phyloP scores from a whole-genome alignment of 192 early-diverging fungal species.

The Mortierella hygrophila region DNA sequence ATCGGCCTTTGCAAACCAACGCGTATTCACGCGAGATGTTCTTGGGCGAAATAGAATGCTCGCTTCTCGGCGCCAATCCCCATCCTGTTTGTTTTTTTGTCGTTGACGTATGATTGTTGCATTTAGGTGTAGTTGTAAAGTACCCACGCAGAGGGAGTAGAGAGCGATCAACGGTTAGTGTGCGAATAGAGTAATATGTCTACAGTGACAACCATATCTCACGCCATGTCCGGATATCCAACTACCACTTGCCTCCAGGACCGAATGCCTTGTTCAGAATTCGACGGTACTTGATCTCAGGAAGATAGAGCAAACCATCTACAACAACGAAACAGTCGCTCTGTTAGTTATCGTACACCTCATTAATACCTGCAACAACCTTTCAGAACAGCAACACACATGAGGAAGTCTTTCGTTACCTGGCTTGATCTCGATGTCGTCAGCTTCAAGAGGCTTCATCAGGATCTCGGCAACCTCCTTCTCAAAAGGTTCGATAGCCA shows the following conservation, averaged over 20 bases:
- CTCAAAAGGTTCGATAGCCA: slow-evolving; percentile 82
- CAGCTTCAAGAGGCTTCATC: slow-evolving; percentile 75
- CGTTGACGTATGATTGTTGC: not conserved
- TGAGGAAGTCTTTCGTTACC: slow-evolving; percentile 55
- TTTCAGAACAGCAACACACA: not conserved
- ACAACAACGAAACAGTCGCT: not conserved
- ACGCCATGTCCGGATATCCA: not conserved
- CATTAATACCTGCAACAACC: not conserved
- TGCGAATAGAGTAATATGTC: not conserved
- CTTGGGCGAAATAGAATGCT: slow-evolving; percentile 82
- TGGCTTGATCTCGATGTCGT: slow-evolving; percentile 94
- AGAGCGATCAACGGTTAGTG: not conserved
- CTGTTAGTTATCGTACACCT: not conserved
- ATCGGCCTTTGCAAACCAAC: slow-evolving; percentile 87
- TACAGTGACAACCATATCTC: not conserved
- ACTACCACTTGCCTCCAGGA: slow-evolving; percentile 76
- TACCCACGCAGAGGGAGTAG: not conserved
- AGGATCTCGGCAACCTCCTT: slow-evolving; percentile 76
- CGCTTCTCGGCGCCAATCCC: slow-evolving; percentile 90
- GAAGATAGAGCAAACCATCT: slow-evolving; percentile 95
- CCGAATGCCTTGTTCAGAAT: slow-evolving; percentile 96
- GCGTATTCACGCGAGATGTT: slow-evolving; percentile 95
- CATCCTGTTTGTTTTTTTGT: slow-evolving; percentile 59
- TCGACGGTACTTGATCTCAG: slow-evolving; percentile 98
- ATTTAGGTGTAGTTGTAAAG: not conserved